Evolutionary conservation across 495 filamentous ascomycete species (phyloP).

Genomic region (Hyaloscypha variabilis): DNA sequence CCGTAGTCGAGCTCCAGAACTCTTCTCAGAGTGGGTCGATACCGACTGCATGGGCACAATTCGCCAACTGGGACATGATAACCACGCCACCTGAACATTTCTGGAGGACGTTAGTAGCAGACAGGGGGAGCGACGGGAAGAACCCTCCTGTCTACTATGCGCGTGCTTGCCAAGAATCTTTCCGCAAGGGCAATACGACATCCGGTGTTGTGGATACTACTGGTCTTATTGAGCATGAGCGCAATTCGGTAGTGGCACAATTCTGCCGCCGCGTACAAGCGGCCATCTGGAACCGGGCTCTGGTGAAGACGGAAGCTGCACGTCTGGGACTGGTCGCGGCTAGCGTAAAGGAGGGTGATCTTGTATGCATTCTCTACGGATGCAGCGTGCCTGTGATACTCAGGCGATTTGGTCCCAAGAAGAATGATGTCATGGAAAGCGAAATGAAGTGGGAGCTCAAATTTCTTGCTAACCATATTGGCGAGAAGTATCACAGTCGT

Average conservation of each 20-base stretch:
- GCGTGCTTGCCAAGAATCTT: background rate
- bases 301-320: background rate
- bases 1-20: background rate
- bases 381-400: conserved; percentile 1
- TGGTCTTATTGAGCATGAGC: conserved; percentile 3
- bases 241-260: conserved; percentile 1
- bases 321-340: background rate
- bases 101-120: conserved; percentile 5
- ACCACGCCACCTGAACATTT: conserved; percentile 4
- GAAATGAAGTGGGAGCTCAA: conserved; percentile 13
- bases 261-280: conserved; percentile 5
- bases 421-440: conserved; percentile 3
- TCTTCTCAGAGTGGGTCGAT: conserved; percentile 2
- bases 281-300: background rate
- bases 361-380: conserved; percentile 2
- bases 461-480: conserved; percentile 7
- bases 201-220: background rate
- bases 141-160: background rate
- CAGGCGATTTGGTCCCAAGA: background rate
- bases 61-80: background rate
- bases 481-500: conserved; percentile 7
- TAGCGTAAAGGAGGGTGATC: background rate
- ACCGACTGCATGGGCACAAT: background rate
- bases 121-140: background rate
- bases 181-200: background rate